Evolutionary conservation across 441 rosid genomes (phyloP), one percentile per base, ranked within the genome.

Genomic region (Populus hybrid): DNA sequence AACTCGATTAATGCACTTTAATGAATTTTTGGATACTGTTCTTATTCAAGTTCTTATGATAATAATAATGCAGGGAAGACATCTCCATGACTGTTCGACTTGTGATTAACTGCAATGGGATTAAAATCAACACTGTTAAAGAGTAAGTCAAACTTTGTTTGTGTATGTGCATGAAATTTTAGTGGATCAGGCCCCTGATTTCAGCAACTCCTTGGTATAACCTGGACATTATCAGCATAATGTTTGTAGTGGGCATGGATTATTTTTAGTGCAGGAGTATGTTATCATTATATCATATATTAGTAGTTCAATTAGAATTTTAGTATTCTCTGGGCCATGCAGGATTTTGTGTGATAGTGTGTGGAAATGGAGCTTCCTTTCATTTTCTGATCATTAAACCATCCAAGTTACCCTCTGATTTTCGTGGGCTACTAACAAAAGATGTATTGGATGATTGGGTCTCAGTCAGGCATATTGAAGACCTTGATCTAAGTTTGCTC

Each of bases 41-140:
- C 74, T 75, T 77, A 72, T 53, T 36, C 67, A 75, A 65, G 11
- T 72, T 67, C 75, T 79, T 65, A 36, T 81, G 77, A 50, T 71
- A 68, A 10, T 78, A 59, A 74, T 78, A 59, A 74, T 85, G 79
- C 89, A 95, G 99, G 84, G 98, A 90, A 83, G 98, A 91, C 79
- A 87, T 95, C 72, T 85, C 83, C 65, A 95, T 95, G 99, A 91
- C 93, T 73, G 86, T 95, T 69, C 91, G 97, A 83, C 98, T 92
- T 80, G 97, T 95, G 78, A 90, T 93, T 71, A 95, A 88, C 84
- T 95, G 87, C 93, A 90, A 87, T 66, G 99, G 98, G 66, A 82
- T 95, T 89, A 95, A 89, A 88, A 83, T 93, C 83, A 90, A 83
- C 78, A 75, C 94, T n/a, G 98, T 95, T 82, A 90, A 82, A 87